Evolutionary conservation across 768 basidiomycete genomes (phyloP), one percentile per base, ranked within the genome.

Genomic region (Filobasidium floriforme): DNA sequence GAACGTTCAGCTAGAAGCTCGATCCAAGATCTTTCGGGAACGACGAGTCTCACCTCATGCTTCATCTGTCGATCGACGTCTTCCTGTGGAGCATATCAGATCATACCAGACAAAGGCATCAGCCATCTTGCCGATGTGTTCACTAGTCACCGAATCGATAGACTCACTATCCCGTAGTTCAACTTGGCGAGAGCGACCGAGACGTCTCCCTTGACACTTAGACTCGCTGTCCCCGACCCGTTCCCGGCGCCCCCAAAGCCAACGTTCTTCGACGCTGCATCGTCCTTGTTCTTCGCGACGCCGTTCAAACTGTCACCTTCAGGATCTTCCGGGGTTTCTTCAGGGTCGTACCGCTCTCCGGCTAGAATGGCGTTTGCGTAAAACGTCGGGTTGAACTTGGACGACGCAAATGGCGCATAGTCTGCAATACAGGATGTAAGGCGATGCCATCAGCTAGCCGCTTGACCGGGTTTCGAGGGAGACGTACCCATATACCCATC

Each of bases 21-120:
- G 11, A 62, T 43, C 18, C 10, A n/a, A 28, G 43, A 19, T 9
- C 37, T n/a, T 29, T 41, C 7, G n/a, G 18, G 32, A 51, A 18
- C 43, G 46, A 10, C 55, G 54, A 46, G 52, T 80, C 87, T 70
- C 66, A 93, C 92, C 78, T 94, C 81, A 57, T 82, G 83, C 79
- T 89, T 89, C 61, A 98, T 87, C 78, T 97, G 91, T 76, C 88
- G 90, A 29, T 88, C 87, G 22, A 94, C 87, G 77, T 98, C 92
- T 46, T 97, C 94, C 76, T 77, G 41, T 26, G 9, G 22, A 5
- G 19, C 54, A 26, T 1, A 32, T 1, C 41, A 19, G 22, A 5
- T 12, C 54, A 26, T 1, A 32, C 7, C 54, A 61, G 18, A 49
- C 19, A 15, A 15, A 6, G 11, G 5, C 22, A 62, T 71, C 67